Evolutionary conservation across 225 moss, liverwort and hornwort species (phyloP), one percentile per base, ranked within the genome.

Genomic region (Physcomitrellopsis africana): DNA sequence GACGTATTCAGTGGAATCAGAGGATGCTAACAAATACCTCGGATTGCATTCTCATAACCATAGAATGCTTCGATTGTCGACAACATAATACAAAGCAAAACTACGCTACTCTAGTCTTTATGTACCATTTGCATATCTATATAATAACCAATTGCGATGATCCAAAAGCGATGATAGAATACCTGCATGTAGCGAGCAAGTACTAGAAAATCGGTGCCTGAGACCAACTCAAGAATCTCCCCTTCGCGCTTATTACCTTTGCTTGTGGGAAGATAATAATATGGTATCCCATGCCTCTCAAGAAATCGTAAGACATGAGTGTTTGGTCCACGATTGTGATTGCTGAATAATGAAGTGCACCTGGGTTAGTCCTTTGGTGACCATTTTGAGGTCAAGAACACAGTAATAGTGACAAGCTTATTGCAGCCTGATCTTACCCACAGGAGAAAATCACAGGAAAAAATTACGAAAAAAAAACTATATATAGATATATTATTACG

Each of bases 141-240:
- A 23, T 0, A 41, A 48, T 37, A 19, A 63, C 0, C 61, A 7
- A 9, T 47, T 46, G 32, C n/a, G 10, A 37, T 37, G 32, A 37
- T 10, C 45, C 0, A 0, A 20, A n/a, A 32, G 8, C 3, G 9
- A 63, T 3, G 45, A 54, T 18, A 73, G 60, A 0, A 58, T 71
- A 96, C 97, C 91, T 99, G 97, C 97, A 99, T 99, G 67, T 99
- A 99, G 51, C 97, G 97, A 75, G 97, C 97, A 66, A 99, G 84
- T 65, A 99, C 89, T 51, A 99, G 78, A 67, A 99, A 91, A 73
- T 99, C 90, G 47, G 95, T 89, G 61, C 83, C 90, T 47, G 68
- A 51, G 47, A 92, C 77, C 64, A 99, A 81, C 67, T 95, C 86
- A 58, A 95, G 83, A 72, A 99, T 93, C 68, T 99, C 92, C 13